Evolutionary conservation across 2,329 filamentous ascomycete genomes (phyloP).

Genomic region (Cercospora zeae-maydis): DNA sequence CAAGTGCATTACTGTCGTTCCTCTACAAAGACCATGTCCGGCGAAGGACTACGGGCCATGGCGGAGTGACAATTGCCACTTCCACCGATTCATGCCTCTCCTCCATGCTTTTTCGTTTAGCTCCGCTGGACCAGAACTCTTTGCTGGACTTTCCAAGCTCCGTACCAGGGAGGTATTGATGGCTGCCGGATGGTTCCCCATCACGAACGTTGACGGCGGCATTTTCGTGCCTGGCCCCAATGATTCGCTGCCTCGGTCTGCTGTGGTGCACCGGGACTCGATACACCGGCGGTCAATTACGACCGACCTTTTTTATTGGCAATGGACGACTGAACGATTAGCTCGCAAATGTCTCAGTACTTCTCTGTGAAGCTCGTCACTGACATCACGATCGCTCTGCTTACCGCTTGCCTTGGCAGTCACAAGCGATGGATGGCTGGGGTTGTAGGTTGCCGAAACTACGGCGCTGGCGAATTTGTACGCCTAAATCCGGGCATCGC

Average conservation of each 20-base stretch:
- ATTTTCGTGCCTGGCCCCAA: neutral
- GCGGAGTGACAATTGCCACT: neutral
- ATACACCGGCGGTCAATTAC: neutral
- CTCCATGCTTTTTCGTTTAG: neutral
- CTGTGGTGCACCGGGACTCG: neutral
- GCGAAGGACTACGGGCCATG: no score
- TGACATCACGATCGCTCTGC: neutral
- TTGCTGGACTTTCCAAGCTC: neutral
- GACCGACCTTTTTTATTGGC: neutral
- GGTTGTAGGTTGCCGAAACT: neutral
- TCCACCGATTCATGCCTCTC: neutral
- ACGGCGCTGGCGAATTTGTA: neutral
- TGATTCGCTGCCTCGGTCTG: neutral
- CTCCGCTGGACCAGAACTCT: neutral
- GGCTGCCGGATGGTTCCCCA: neutral
- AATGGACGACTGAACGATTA: neutral
- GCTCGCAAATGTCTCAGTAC: neutral
- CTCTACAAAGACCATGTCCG: neutral
- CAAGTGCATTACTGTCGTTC: neutral
- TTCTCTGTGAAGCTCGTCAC: neutral
- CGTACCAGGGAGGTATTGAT: neutral
- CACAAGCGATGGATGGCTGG: conserved; percentile 1
- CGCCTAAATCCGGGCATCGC: neutral
- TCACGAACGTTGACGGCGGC: neutral
- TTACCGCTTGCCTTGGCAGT: neutral